A percentile compares a stretch with the other conserved stretches of the same genome.
Conservation (phyloP, 2,329 filamentous ascomycete species). For the Penicillium sp. region DNA sequence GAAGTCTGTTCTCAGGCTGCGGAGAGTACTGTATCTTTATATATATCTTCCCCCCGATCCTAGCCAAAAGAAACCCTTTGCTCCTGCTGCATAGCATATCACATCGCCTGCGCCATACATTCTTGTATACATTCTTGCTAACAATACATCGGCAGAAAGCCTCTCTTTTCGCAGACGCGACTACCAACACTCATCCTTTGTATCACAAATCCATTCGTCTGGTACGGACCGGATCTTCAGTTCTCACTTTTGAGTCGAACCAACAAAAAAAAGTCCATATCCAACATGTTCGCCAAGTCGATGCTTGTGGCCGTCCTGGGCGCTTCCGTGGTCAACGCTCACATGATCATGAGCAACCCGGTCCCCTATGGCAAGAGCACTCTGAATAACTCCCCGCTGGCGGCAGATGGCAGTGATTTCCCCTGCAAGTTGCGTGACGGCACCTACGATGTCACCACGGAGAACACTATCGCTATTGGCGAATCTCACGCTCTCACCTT, state of each 20-base stretch:
- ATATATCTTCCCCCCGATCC: neutral
- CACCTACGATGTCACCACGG: slow-evolving; percentile 39
- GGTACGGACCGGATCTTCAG: slow-evolving; percentile 34
- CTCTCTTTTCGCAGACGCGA: slow-evolving; percentile 9
- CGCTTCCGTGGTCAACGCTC: slow-evolving; percentile 62
- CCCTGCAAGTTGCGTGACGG: slow-evolving; percentile 72
- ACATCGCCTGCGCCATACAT: neutral
- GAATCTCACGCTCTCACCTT: slow-evolving; percentile 62
- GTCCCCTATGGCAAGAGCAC: slow-evolving; percentile 56
- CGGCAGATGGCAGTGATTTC: slow-evolving; percentile 62
- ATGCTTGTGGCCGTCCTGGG: slow-evolving; percentile 47
- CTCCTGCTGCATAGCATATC: slow-evolving; percentile 1
- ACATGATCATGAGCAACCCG: slow-evolving; percentile 72
- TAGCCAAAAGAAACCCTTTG: neutral
- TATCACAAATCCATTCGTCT: slow-evolving; percentile 30
- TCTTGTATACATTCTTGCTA: slow-evolving; percentile 7
- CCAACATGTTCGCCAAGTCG: slow-evolving; percentile 33
- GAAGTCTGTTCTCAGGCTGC: neutral
- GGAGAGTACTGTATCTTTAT: neutral
- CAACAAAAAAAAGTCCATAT: slow-evolving; percentile 13
- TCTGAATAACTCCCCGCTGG: slow-evolving; percentile 65
- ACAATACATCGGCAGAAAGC: slow-evolving; percentile 15
- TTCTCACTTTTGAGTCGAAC: slow-evolving; percentile 21
- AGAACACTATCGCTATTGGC: slow-evolving; percentile 65
- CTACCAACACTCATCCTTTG: slow-evolving; percentile 24